Evolutionary conservation across 2,329 filamentous ascomycete genomes (phyloP).

Genomic region (Bipolaris zeicola): DNA sequence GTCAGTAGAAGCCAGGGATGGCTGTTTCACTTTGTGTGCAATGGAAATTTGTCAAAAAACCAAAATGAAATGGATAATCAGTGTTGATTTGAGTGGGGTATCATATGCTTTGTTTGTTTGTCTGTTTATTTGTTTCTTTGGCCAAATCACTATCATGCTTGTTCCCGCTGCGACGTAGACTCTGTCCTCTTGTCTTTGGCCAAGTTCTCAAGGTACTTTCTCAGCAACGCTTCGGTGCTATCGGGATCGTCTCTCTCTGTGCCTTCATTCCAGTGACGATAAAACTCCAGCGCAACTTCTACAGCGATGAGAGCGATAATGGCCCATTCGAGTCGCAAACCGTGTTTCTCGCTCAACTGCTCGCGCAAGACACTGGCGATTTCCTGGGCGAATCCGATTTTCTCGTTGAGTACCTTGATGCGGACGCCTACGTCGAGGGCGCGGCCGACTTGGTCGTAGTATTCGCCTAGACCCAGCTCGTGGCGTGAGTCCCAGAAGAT

Average conservation of each 20-base stretch:
- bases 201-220: conserved; percentile 42
- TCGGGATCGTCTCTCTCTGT: conserved; percentile 51
- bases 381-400: conserved; percentile 97
- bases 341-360: conserved; percentile 87
- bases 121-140: neutral
- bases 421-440: conserved; percentile 89
- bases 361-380: conserved; percentile 89
- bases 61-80: neutral
- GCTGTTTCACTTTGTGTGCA: conserved; percentile 8
- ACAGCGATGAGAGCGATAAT: conserved; percentile 94
- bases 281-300: conserved; percentile 86
- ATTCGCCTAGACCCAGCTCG: conserved; percentile 87
- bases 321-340: conserved; percentile 87
- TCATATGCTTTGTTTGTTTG: neutral
- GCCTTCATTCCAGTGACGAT: conserved; percentile 71
- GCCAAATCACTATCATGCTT: too few relatives aligned
- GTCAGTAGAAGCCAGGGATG: conserved; percentile 28
- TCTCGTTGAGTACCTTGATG: conserved; percentile 91
- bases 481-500: conserved; percentile 94
- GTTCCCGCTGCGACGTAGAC: neutral
- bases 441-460: conserved; percentile 91
- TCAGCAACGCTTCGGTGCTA: conserved; percentile 49
- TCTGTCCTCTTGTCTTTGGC: conserved; percentile 8
- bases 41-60: neutral
- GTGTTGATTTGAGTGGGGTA: conserved; percentile 23